A percentile compares a stretch with the other conserved stretches of the same genome.
phyloP scores from a whole-genome alignment of 306 rosid genomes.

The Astragalus glycyphyllos region DNA sequence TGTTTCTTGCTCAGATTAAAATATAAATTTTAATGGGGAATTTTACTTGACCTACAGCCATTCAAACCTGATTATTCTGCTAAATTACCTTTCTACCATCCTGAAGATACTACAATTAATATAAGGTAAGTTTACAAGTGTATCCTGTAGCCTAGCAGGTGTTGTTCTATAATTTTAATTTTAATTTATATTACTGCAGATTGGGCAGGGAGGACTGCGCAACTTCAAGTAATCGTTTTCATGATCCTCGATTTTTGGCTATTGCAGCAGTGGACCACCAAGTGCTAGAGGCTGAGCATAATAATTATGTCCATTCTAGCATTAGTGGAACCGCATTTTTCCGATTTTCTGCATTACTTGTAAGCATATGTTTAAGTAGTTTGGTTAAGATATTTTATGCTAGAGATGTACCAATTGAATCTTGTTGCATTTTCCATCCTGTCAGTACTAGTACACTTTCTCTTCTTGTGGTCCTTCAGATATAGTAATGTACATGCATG shows the following conservation, averaged over 20 bases:
- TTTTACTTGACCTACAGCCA: slow-evolving; percentile 20
- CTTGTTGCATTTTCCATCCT: background rate
- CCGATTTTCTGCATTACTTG: slow-evolving; percentile 63
- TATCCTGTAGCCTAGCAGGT: background rate
- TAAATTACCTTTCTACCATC: background rate
- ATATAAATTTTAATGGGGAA: background rate
- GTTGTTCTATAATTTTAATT: background rate
- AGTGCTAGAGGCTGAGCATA: slow-evolving; percentile 60
- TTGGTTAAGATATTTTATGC: slow-evolving; percentile 1
- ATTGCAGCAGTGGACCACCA: slow-evolving; percentile 68
- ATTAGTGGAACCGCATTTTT: slow-evolving; percentile 60
- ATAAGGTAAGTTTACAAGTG: slow-evolving; percentile 53
- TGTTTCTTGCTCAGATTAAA: background rate
- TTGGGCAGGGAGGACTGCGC: slow-evolving; percentile 60
- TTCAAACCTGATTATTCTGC: slow-evolving; percentile 18
- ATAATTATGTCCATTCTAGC: slow-evolving; percentile 52
- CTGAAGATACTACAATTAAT: slow-evolving; percentile 21
- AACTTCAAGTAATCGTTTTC: slow-evolving; percentile 56
- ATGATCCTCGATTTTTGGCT: slow-evolving; percentile 62
- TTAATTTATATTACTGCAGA: slow-evolving; percentile 3
- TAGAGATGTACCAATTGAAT: slow-evolving; percentile 5
- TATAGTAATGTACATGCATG: background rate
- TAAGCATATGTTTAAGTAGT: slow-evolving; percentile 35
- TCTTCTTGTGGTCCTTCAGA: background rate
- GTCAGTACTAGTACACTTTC: background rate